Evolutionary conservation across 2,329 filamentous ascomycete species (phyloP).

Genomic region (Phialemoniopsis sp.): DNA sequence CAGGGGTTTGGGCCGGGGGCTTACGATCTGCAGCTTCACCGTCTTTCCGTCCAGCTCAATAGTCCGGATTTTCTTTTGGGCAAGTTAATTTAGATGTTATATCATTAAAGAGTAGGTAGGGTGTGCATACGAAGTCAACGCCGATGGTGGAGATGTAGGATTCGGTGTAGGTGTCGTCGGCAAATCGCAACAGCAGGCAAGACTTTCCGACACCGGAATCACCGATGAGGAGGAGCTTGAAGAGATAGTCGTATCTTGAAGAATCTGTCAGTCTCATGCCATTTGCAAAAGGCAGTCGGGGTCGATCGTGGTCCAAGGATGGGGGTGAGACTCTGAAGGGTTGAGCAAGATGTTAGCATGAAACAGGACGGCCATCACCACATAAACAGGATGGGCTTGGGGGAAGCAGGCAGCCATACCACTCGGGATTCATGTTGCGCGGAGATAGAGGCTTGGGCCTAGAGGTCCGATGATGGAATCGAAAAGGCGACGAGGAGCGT

Average conservation of each 20-base stretch:
- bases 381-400: slow-evolving; percentile 1
- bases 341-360: too few relatives aligned
- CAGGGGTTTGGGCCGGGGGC: slow-evolving; percentile 23
- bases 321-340: background rate
- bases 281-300: slow-evolving; percentile 5
- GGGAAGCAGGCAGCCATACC: slow-evolving; percentile 43
- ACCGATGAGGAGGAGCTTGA: slow-evolving; percentile 99
- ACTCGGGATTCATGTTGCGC: slow-evolving; percentile 85
- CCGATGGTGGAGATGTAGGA: slow-evolving; percentile 99
- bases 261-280: slow-evolving; percentile 6
- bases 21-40: slow-evolving; percentile 98
- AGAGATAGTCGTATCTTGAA: slow-evolving; percentile 97
- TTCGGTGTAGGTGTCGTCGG: slow-evolving; percentile 98
- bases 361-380: too few relatives aligned
- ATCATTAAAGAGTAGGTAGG: background rate
- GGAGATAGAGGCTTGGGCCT: slow-evolving; percentile 1
- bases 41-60: slow-evolving; percentile 99
- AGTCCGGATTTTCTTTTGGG: slow-evolving; percentile 90
- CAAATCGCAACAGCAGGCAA: slow-evolving; percentile 94
- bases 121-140: slow-evolving; percentile 81
- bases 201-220: slow-evolving; percentile 99
- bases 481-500: background rate
- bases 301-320: background rate
- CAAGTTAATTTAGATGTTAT: slow-evolving; percentile 20
- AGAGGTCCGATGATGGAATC: background rate